Evolutionary conservation across 257 asterid species (phyloP).

Genomic region (Ophiorrhiza pumila): DNA sequence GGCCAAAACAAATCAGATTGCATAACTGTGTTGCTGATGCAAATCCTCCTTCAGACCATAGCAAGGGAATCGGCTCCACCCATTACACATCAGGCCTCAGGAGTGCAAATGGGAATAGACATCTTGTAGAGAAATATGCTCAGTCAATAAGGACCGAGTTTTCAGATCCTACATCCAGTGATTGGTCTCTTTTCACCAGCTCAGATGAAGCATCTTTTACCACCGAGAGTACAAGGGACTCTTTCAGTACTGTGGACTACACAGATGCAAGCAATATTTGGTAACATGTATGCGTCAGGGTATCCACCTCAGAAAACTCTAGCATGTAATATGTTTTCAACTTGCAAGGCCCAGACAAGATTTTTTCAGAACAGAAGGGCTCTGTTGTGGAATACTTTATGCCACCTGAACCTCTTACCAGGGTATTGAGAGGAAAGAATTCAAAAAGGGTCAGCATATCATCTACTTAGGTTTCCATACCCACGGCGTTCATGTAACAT

Average conservation of each 20-base stretch:
- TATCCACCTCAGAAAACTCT: constrained; percentile 36
- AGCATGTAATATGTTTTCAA: constrained; percentile 46
- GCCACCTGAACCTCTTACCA: constrained; percentile 2
- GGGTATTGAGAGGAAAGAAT: constrained; percentile 7
- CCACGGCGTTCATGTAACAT: constrained; percentile 29
- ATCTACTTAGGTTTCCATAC: constrained; percentile 20
- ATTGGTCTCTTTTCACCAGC: constrained; percentile 69
- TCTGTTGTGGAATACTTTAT: constrained; percentile 29
- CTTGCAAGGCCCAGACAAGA: constrained; percentile 40
- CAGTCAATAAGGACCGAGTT: constrained; percentile 31
- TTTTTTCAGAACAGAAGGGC: constrained; percentile 44
- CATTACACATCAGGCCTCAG: constrained; percentile 28
- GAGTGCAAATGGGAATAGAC: constrained; percentile 34
- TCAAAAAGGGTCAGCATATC: constrained; percentile 1
- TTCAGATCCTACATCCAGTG: constrained; percentile 62
- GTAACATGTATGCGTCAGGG: constrained; percentile 37
- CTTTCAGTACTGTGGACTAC: constrained; percentile 63
- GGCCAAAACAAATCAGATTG: constrained; percentile 28
- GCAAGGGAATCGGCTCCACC: constrained; percentile 2
- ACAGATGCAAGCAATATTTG: constrained; percentile 37
- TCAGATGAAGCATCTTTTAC: constrained; percentile 84
- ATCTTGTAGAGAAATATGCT: constrained; percentile 27
- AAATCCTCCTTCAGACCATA: constrained; percentile 28
- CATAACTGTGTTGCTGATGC: constrained; percentile 12
- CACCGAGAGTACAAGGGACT: constrained; percentile 80